phyloP scores from a whole-genome alignment of 2,329 filamentous ascomycete genomes.

The Diaporthe capsici region DNA sequence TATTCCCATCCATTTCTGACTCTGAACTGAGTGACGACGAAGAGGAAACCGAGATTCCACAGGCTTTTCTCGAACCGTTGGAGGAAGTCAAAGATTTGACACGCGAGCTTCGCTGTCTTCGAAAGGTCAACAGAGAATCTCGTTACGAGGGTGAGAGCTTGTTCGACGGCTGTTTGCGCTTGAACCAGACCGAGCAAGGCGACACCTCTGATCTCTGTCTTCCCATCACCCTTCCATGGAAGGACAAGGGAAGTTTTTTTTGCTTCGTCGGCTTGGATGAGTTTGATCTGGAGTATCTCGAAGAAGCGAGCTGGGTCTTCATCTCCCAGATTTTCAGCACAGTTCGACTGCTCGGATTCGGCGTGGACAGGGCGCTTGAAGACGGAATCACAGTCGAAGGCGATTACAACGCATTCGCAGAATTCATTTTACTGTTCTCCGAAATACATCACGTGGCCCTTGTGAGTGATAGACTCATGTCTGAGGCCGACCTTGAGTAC shows the following conservation, averaged over 20 bases:
- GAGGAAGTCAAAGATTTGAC: not conserved
- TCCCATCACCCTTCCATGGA: conserved; percentile 1
- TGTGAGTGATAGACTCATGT: not conserved
- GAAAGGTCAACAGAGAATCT: not conserved
- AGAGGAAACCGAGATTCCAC: not conserved
- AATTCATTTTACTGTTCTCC: not conserved
- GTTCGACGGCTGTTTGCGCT: not conserved
- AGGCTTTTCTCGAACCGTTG: not conserved
- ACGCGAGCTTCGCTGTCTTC: not conserved
- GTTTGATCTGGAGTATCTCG: rapidly evolving
- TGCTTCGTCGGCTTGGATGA: not conserved
- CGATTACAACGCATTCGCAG: too few species aligned
- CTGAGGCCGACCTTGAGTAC: not conserved
- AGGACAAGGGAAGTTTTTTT: rapidly evolving
- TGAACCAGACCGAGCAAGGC: not conserved
- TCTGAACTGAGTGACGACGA: not conserved
- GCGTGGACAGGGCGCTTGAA: rapidly evolving
- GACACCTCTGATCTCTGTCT: not conserved
- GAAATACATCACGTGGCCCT: not conserved
- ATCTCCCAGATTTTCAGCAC: not conserved
- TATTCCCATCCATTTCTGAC: not conserved
- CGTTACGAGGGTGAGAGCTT: not conserved
- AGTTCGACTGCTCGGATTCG: not conserved
- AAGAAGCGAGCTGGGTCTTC: rapidly evolving
- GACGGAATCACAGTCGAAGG: too few species aligned